These are phyloP conservation scores for Paraphoma sp. DNA, from an alignment of 2,329 filamentous ascomycete species.

Conservation along the genomic window DNA sequence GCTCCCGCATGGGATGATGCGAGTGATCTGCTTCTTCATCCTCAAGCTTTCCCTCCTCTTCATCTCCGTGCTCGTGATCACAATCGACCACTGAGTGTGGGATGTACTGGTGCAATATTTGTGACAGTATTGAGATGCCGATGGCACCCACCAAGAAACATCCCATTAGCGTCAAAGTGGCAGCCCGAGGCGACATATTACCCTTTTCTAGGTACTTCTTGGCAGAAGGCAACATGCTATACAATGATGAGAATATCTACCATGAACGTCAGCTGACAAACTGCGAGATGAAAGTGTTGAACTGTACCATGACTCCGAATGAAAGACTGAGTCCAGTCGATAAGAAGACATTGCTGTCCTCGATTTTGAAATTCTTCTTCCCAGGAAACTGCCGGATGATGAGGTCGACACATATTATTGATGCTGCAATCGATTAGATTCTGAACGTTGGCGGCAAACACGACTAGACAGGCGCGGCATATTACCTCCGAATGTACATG, in stretches of 20 bases:
- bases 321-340: constrained; percentile 89
- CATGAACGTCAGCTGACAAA: constrained; percentile 14
- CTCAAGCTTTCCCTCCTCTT: constrained; percentile 46
- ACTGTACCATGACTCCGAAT: constrained; percentile 90
- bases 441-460: neutral
- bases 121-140: constrained; percentile 76
- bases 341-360: constrained; percentile 87
- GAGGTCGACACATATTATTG: constrained; percentile 86
- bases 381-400: constrained; percentile 75
- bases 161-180: constrained; percentile 72
- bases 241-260: constrained; percentile 88
- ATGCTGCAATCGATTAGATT: constrained; percentile 59
- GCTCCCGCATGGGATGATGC: constrained; percentile 31
- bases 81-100: constrained; percentile 83
- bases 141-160: constrained; percentile 76
- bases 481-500: constrained; percentile 48
- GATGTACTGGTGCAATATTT: constrained; percentile 74
- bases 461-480: neutral
- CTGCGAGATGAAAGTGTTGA: neutral
- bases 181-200: constrained; percentile 69
- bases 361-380: constrained; percentile 80
- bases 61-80: constrained; percentile 73
- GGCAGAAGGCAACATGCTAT: constrained; percentile 90
- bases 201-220: constrained; percentile 77
- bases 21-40: constrained; percentile 23